phyloP scores from a whole-genome alignment of 345 rosid species.

The Ceriops decandra region DNA sequence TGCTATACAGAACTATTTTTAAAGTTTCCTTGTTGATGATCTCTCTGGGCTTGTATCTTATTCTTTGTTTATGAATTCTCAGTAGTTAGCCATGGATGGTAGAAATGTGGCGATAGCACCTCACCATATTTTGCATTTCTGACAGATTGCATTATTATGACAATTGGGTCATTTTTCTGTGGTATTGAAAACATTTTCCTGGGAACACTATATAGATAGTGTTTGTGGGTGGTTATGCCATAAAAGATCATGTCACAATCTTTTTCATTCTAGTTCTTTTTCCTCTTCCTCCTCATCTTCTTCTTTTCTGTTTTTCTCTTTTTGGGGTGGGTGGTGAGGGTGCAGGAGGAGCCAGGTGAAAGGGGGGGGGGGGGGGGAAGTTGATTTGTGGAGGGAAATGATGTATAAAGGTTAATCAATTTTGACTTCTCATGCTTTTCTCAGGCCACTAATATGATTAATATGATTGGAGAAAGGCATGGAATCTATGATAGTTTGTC shows the following conservation, averaged over 20 bases:
- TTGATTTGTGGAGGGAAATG: background rate
- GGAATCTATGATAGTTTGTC: slow-evolving; percentile 42
- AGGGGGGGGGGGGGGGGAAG: background rate
- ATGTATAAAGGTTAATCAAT: background rate
- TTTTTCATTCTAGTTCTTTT: too few species aligned
- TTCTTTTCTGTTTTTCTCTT: too few species aligned
- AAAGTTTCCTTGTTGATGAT: background rate
- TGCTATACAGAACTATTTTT: slow-evolving; percentile 3
- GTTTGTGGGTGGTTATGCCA: too few species aligned
- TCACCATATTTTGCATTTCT: slow-evolving; percentile 4
- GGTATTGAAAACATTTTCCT: background rate
- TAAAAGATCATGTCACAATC: too few species aligned
- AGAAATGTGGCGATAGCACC: background rate
- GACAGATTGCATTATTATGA: slow-evolving; percentile 6
- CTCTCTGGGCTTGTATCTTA: background rate
- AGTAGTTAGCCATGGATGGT: background rate
- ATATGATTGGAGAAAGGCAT: slow-evolving; percentile 45
- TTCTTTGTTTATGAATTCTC: background rate
- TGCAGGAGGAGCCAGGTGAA: background rate
- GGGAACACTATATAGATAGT: too few species aligned
- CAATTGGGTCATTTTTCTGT: background rate
- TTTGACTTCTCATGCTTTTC: slow-evolving; percentile 16
- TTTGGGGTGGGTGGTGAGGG: too few species aligned
- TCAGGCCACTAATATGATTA: slow-evolving; percentile 65
- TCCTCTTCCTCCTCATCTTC: too few species aligned